phyloP scores from a whole-genome alignment of 208 protist species.

The Leishmania tarentolae region DNA sequence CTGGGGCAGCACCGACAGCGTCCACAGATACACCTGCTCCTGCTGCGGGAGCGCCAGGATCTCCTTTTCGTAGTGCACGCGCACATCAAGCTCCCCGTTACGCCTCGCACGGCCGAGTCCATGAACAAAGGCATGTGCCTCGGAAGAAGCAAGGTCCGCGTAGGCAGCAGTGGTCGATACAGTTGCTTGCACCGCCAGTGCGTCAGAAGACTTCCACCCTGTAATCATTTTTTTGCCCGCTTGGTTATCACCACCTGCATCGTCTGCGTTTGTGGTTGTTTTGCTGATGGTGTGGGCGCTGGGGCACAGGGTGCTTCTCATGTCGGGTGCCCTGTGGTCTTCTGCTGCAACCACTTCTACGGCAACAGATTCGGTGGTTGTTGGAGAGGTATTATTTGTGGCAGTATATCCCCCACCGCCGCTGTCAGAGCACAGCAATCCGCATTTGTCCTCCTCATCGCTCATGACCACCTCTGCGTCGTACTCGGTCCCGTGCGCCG shows the following conservation, averaged over 20 bases:
- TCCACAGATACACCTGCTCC: constrained; percentile 42
- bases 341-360: not conserved
- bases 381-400: not conserved
- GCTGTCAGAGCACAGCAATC: not conserved
- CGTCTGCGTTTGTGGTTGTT: no score
- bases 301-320: constrained; percentile 2
- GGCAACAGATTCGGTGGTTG: not conserved
- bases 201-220: not conserved
- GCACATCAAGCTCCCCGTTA: constrained; percentile 24
- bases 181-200: constrained; percentile 1
- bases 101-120: constrained; percentile 28
- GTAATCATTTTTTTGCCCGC: no score
- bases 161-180: constrained; percentile 33
- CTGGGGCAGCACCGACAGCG: constrained; percentile 47
- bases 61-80: constrained; percentile 29
- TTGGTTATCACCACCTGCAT: not conserved
- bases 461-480: constrained; percentile 39
- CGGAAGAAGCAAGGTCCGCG: constrained; percentile 30
- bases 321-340: not conserved
- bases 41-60: constrained; percentile 30
- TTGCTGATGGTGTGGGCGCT: not conserved
- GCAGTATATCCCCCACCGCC: not conserved
- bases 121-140: constrained; percentile 33
- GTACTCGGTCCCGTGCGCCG: constrained; percentile 18
- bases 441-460: constrained; percentile 20